These are phyloP conservation scores for Metarhizium guizhouense DNA, from an alignment of 2,329 filamentous ascomycete species.

Conservation along the genomic window DNA sequence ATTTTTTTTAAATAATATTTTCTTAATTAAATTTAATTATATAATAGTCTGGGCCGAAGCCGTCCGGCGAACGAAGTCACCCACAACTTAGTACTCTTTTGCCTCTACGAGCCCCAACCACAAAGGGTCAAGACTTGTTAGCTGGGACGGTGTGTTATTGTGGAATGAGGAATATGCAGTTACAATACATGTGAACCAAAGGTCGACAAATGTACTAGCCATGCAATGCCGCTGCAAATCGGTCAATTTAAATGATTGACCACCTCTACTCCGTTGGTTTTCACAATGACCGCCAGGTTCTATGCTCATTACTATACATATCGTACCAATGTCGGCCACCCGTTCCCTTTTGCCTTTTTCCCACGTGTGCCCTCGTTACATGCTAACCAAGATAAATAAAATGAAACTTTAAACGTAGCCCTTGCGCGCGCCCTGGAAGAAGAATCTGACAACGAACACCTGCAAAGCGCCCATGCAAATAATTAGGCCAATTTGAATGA, in stretches of 20 bases:
- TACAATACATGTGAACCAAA: no score
- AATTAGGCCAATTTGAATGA: conserved; percentile 88
- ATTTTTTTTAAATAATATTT: no score
- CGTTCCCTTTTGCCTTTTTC: conserved; percentile 9
- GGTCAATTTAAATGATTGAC: neutral
- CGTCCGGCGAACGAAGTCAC: no score
- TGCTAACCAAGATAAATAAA: conserved; percentile 11
- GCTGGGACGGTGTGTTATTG: neutral
- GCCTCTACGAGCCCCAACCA: no score
- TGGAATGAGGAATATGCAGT: neutral
- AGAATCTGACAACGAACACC: conserved; percentile 96
- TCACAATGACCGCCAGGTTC: conserved; percentile 3
- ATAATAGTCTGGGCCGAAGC: no score
- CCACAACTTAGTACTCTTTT: no score
- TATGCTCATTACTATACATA: conserved; percentile 14
- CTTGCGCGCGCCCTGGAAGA: conserved; percentile 80
- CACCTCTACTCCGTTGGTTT: neutral
- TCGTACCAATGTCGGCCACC: conserved; percentile 17
- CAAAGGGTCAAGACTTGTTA: no score
- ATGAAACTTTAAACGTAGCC: conserved; percentile 50
- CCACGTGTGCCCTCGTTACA: conserved; percentile 22
- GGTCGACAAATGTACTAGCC: neutral
- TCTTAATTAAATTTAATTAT: no score
- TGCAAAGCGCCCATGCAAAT: conserved; percentile 91
- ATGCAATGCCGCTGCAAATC: neutral